A percentile compares a stretch with the other conserved stretches of the same genome.
These are phyloP conservation scores for Cercospora brassicicola DNA, from an alignment of 2,329 filamentous ascomycete genomes.

Conservation along the genomic window DNA sequence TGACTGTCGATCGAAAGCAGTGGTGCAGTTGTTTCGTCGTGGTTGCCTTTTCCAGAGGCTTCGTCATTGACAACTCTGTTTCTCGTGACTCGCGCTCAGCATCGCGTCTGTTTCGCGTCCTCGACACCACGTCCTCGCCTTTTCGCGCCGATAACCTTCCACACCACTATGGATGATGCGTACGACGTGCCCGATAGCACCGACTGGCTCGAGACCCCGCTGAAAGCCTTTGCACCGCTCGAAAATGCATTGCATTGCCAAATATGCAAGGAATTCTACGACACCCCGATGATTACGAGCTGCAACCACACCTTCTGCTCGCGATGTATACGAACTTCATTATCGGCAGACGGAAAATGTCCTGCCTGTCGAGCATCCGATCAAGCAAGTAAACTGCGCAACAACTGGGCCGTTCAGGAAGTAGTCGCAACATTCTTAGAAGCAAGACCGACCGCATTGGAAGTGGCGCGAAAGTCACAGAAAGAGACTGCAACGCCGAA, in stretches of 20 bases:
- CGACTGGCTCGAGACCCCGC: constrained; percentile 74
- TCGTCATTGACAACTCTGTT: constrained; percentile 9
- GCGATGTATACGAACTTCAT: constrained; percentile 83
- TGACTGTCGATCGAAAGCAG: neutral
- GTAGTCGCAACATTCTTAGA: constrained; percentile 74
- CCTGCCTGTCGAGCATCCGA: constrained; percentile 77
- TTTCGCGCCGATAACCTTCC: neutral
- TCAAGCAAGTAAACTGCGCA: constrained; percentile 79
- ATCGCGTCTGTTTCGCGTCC: constrained; percentile 2
- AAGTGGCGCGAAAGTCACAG: constrained; percentile 55
- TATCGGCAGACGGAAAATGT: constrained; percentile 81
- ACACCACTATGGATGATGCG: constrained; percentile 21
- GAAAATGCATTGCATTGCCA: constrained; percentile 89
- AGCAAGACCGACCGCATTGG: constrained; percentile 62
- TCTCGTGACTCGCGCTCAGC: neutral
- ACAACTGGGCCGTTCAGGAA: constrained; percentile 83
- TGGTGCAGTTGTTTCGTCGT: neutral
- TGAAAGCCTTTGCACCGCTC: constrained; percentile 66
- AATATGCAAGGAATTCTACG: constrained; percentile 97
- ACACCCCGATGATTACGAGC: constrained; percentile 89
- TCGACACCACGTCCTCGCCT: neutral
- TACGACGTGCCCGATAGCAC: constrained; percentile 70
- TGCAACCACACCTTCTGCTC: constrained; percentile 98
- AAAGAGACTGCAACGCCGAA: constrained; percentile 28
- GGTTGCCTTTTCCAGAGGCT: neutral